Evolutionary conservation across 495 filamentous ascomycete genomes (phyloP), one percentile per base, ranked within the genome.

Genomic region (Penicillium coprophilum): DNA sequence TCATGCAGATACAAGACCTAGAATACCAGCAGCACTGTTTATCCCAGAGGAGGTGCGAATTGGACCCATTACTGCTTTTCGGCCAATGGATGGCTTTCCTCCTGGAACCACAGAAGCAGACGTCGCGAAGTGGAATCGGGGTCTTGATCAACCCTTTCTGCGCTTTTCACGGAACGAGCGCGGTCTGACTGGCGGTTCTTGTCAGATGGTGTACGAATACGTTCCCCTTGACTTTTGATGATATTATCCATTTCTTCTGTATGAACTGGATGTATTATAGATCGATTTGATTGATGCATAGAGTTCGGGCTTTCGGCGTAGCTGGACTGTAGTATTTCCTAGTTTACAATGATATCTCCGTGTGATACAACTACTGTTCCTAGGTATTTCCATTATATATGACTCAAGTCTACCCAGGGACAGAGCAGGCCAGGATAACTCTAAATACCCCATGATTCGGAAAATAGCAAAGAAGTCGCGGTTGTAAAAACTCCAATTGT

Each of bases 31-130:
- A 20, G 12, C 57, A 38, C 21, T 15, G 0, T 19, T 60, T 23
- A 57, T 73, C 15, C 66, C 69, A 2, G 65, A 66, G 55, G 71
- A 72, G 46, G 69, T 68, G 20, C 71, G 71, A 2, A 55, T 73
- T 40, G 46, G 43, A 6, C 61, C 64, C 1, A 60, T 66, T 43
- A 46, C 56, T 30, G 34, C 69, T 6, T 69, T 75, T 47, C 55
- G 61, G 17, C 61, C 58, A 21, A 24, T 31, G 9, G 61, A 72
- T 30, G 60, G 64, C 4, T 45, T 62, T 39, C 63, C 67, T 15
- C 55, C 55, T 1, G 59, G 48, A 0, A 58, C 56, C 6, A 57
- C 28, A 4, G 45, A 65, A 9, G 55, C 59, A 24, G 62, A 69
- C 13, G 23, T 70, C 20, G 47, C 31, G 1, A 52, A 48, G 28